phyloP scores from a whole-genome alignment of 441 rosid genomes.

The Gossypium lobatum region DNA sequence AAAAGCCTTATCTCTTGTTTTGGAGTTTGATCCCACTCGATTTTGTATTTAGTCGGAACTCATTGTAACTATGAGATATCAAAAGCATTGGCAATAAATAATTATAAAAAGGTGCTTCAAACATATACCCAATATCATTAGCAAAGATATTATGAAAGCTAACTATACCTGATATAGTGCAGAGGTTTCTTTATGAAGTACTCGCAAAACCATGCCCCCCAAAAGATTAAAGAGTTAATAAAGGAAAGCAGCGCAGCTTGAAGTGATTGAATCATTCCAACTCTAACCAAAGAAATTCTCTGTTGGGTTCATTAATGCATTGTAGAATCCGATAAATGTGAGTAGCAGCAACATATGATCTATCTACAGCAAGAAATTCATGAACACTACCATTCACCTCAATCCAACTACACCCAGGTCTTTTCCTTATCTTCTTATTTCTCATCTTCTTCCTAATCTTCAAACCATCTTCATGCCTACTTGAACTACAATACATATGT shows the following conservation, averaged over 20 bases:
- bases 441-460: constrained; percentile 23
- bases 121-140: too few species aligned
- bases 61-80: too few species aligned
- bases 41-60: too few species aligned
- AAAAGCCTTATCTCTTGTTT: too few species aligned
- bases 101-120: too few species aligned
- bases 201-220: too few species aligned
- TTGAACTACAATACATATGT: constrained; percentile 18
- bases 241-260: neutral
- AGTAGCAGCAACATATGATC: neutral
- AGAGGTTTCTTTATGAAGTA: too few species aligned
- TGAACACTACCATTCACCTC: constrained; percentile 24
- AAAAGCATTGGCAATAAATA: too few species aligned
- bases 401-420: constrained; percentile 26
- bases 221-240: neutral
- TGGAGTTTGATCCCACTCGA: too few species aligned
- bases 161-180: too few species aligned
- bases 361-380: constrained; percentile 23
- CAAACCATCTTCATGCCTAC: constrained; percentile 19
- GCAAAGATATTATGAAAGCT: too few species aligned
- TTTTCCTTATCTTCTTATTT: constrained; percentile 19
- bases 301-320: constrained; percentile 3
- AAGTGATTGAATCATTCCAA: neutral
- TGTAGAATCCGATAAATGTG: constrained; percentile 9
- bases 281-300: neutral